Evolutionary conservation across 169 alveolate species (phyloP), one percentile per base, ranked within the genome.

Genomic region (Plasmodium chabaudi): DNA sequence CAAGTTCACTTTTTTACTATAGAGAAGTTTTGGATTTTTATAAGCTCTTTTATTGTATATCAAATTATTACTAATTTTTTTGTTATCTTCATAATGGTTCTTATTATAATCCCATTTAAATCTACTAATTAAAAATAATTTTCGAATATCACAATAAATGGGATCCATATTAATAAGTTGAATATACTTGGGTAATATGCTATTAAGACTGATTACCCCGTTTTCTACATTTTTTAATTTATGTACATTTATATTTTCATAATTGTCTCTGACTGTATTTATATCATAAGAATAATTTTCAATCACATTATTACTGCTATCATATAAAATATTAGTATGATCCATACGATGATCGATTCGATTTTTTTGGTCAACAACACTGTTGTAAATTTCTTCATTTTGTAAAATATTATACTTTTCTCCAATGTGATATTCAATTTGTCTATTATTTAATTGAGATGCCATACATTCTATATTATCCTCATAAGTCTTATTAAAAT

Each of bases 131-230:
- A 74, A 10, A 55, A 74, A 49, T 46, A 74, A 74, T 5, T 60
- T 74, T 60, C 25, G 60, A 49, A 74, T 23, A 61, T 74, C 55
- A n/a, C 4, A 5, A 42, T 12, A 74, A 27, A 61, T 5, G 9
- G 47, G 39, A 21, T 74, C 61, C 53, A 74, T 65, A 34, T 74
- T 47, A 55, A 74, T 74, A 49, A 27, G 74, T 25, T 74, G 88
- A 47, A 74, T 61, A 56, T 74, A 74, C 49, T 44, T 17, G 5
- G 88, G 88, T 53, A 74, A 44, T 15, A 60, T 12, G 12, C 13
- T 63, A 49, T 74, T 74, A 19, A 74, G 55, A 10, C 46, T 44
- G 21, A 47, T 63, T 61, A 74, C 46, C 15, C 57, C 46, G 13
- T 61, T 19, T 27, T 74, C 75, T 42, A 74, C 46, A 61, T 56